Evolutionary conservation across 2,329 filamentous ascomycete genomes (phyloP).

Genomic region (Hymenotorrendiella dingleyae): DNA sequence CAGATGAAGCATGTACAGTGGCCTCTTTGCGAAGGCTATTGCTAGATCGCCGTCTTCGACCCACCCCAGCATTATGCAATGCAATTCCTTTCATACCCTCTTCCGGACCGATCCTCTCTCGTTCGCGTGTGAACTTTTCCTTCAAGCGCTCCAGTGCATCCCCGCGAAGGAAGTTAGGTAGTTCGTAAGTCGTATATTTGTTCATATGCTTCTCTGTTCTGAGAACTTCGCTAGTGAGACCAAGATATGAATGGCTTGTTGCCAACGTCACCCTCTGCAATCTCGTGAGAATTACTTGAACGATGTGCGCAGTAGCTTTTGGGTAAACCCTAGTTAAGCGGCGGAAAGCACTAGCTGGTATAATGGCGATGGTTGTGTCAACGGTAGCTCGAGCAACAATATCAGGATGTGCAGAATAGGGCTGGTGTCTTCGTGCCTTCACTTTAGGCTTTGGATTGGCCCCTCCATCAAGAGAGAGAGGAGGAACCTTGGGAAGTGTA

Average conservation of each 20-base stretch:
- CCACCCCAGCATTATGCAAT: slow-evolving; percentile 70
- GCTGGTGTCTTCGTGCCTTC: slow-evolving; percentile 40
- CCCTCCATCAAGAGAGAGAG: slow-evolving; percentile 60
- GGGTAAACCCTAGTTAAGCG: slow-evolving; percentile 90
- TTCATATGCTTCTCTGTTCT: slow-evolving; percentile 93
- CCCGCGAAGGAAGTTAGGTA: slow-evolving; percentile 86
- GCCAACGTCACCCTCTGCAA: slow-evolving; percentile 92
- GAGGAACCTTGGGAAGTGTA: slow-evolving; percentile 60
- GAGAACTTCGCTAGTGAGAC: slow-evolving; percentile 83
- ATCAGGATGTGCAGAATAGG: slow-evolving; percentile 86
- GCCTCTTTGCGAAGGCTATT: slow-evolving; percentile 75
- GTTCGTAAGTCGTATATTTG: slow-evolving; percentile 82
- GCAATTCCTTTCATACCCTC: slow-evolving; percentile 91
- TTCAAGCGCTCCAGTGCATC: slow-evolving; percentile 78
- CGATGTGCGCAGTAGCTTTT: slow-evolving; percentile 93
- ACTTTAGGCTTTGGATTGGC: slow-evolving; percentile 20
- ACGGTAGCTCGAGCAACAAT: slow-evolving; percentile 94
- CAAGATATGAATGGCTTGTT: slow-evolving; percentile 91
- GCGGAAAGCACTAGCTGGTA: slow-evolving; percentile 91
- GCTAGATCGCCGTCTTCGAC: slow-evolving; percentile 64
- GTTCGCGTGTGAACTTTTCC: slow-evolving; percentile 83
- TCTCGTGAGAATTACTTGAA: slow-evolving; percentile 92
- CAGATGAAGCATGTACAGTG: slow-evolving; percentile 54
- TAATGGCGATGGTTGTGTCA: slow-evolving; percentile 97
- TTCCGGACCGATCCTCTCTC: slow-evolving; percentile 73